phyloP scores from a whole-genome alignment of 2,329 filamentous ascomycete genomes.

The Colletotrichum cuscutae region DNA sequence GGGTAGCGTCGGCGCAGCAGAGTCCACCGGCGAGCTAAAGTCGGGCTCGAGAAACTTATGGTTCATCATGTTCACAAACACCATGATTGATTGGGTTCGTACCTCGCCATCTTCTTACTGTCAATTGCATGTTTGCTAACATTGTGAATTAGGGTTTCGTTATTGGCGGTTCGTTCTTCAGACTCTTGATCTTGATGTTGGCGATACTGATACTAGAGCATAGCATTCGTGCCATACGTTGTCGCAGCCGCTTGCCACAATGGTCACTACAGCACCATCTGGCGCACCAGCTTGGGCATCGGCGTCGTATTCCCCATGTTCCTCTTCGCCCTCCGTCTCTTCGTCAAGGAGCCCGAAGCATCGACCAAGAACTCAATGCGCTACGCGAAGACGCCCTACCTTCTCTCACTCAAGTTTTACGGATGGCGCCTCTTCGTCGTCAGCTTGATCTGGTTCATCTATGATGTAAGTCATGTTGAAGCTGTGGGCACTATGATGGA shows the following conservation, averaged over 20 bases:
- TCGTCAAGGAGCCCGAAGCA: slow-evolving; percentile 82
- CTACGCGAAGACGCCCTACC: slow-evolving; percentile 65
- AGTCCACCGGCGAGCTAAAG: slow-evolving; percentile 86
- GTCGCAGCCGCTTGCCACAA: slow-evolving; percentile 67
- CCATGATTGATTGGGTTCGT: slow-evolving; percentile 75
- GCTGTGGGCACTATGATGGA: too few species aligned
- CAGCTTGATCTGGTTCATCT: slow-evolving; percentile 85
- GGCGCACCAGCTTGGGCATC: slow-evolving; percentile 83
- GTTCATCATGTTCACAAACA: slow-evolving; percentile 92
- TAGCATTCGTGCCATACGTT: slow-evolving; percentile 47
- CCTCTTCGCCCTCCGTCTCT: slow-evolving; percentile 76
- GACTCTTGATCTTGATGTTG: not conserved
- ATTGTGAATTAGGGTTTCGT: slow-evolving; percentile 70
- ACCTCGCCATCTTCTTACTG: slow-evolving; percentile 30
- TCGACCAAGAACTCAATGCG: slow-evolving; percentile 78
- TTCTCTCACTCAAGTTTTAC: slow-evolving; percentile 72
- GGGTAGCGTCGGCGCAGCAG: slow-evolving; percentile 84
- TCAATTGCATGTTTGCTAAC: slow-evolving; percentile 42
- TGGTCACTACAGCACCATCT: slow-evolving; percentile 77
- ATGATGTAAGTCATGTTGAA: slow-evolving; percentile 57
- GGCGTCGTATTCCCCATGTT: slow-evolving; percentile 81
- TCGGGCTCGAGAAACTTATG: slow-evolving; percentile 84
- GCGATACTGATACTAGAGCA: not conserved
- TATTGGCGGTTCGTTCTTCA: slow-evolving; percentile 68
- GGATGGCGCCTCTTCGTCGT: slow-evolving; percentile 78